phyloP scores from a whole-genome alignment of 768 basidiomycete species.

The Boletus rex-veris region DNA sequence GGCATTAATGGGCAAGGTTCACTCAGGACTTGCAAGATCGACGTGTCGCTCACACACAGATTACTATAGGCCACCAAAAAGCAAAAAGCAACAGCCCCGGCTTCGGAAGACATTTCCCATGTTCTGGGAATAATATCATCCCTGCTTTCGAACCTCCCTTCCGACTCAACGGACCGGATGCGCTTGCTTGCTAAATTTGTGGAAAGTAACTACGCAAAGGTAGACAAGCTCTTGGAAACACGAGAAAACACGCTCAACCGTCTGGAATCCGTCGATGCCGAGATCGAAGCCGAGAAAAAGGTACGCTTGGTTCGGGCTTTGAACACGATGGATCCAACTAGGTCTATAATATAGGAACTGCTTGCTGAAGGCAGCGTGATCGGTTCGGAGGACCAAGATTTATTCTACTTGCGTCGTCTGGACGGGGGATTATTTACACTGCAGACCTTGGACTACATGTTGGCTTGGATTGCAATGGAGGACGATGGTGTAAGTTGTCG shows the following conservation, averaged over 20 bases:
- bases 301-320: constrained; percentile 32
- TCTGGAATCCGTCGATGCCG: constrained; percentile 57
- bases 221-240: constrained; percentile 88
- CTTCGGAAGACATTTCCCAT: constrained; percentile 82
- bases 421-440: constrained; percentile 86
- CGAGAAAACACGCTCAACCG: constrained; percentile 65
- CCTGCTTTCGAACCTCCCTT: constrained; percentile 80
- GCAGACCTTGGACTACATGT: constrained; percentile 89
- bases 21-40: constrained; percentile 6
- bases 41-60: constrained; percentile 13
- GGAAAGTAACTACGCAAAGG: constrained; percentile 88
- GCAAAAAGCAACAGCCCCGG: constrained; percentile 52
- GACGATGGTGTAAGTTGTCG: constrained; percentile 81
- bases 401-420: constrained; percentile 81
- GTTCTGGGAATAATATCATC: constrained; percentile 86
- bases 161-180: constrained; percentile 75
- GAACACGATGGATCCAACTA: background rate
- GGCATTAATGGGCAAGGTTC: constrained; percentile 91
- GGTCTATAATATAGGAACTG: constrained; percentile 41
- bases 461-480: constrained; percentile 96
- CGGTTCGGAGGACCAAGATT: constrained; percentile 60
- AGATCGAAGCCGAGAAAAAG: constrained; percentile 68
- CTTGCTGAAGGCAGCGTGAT: constrained; percentile 54
- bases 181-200: constrained; percentile 92
- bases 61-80: constrained; percentile 53